Conservation (phyloP, 2,329 filamentous ascomycete genomes). For the Leptosphaerulina australis region DNA sequence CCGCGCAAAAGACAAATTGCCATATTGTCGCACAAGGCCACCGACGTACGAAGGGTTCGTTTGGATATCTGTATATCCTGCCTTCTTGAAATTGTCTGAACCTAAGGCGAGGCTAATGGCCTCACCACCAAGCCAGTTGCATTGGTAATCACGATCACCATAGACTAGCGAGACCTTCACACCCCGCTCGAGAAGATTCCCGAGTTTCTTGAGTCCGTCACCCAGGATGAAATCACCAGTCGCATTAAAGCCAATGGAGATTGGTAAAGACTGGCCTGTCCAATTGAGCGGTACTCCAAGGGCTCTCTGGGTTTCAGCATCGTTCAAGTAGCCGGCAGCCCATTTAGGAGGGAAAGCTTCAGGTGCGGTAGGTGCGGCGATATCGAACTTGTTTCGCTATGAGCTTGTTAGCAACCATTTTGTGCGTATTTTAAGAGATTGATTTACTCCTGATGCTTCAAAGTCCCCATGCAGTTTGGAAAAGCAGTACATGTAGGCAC, state of each 20-base stretch:
- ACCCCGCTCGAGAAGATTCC: conserved; percentile 55
- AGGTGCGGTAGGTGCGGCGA: conserved; percentile 24
- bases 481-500: conserved; percentile 60
- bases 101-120: conserved; percentile 46
- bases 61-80: conserved; percentile 38
- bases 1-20: conserved; percentile 48
- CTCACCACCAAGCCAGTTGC: conserved; percentile 55
- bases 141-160: conserved; percentile 53
- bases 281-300: conserved; percentile 64
- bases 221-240: conserved; percentile 6
- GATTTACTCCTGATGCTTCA: conserved; percentile 44
- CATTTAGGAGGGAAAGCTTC: conserved; percentile 19
- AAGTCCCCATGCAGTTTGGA: conserved; percentile 48
- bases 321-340: conserved; percentile 46
- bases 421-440: too few relatives aligned
- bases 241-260: background rate
- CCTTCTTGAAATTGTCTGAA: conserved; percentile 33
- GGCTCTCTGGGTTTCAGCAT: conserved; percentile 60
- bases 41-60: conserved; percentile 45
- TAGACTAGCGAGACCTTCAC: conserved; percentile 27
- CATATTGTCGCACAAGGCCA: conserved; percentile 51
- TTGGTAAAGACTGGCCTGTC: conserved; percentile 1
- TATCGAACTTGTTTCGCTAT: conserved; percentile 26
- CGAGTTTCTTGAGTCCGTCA: background rate
- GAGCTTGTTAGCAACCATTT: background rate